Percentiles rank a stretch among this genome's conserved stretches.
Evolutionary conservation across 495 filamentous ascomycete species (phyloP).

Genomic region (Daldinia concentrica): DNA sequence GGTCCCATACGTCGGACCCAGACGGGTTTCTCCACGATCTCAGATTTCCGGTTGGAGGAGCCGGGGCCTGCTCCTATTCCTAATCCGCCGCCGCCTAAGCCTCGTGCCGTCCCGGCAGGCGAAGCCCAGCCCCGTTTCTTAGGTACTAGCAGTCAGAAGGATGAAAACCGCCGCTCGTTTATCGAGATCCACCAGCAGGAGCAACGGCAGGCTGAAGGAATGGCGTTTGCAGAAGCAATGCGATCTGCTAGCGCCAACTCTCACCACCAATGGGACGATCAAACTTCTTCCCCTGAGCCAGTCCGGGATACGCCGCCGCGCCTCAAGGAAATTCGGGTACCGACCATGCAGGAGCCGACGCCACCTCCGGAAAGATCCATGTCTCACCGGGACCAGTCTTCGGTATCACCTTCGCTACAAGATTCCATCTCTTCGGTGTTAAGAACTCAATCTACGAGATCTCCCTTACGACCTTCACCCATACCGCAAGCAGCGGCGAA

Average conservation of each 20-base stretch:
- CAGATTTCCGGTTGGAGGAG: constrained; percentile 33
- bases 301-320: constrained; percentile 21
- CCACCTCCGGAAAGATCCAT: constrained; percentile 40
- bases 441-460: constrained; percentile 44
- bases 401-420: constrained; percentile 32
- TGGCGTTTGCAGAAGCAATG: constrained; percentile 67
- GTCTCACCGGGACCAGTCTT: constrained; percentile 29
- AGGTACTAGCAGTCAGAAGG: constrained; percentile 43
- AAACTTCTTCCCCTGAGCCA: constrained; percentile 44
- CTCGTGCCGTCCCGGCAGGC: constrained; percentile 42
- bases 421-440: constrained; percentile 45
- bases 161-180: constrained; percentile 59
- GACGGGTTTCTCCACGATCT: constrained; percentile 55
- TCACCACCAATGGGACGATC: constrained; percentile 41
- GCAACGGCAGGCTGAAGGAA: constrained; percentile 77
- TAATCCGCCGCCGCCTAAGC: constrained; percentile 34
- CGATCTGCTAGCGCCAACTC: constrained; percentile 47
- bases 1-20: constrained; percentile 57
- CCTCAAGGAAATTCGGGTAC: constrained; percentile 25
- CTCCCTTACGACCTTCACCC: constrained; percentile 38
- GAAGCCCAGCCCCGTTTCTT: constrained; percentile 46
- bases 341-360: constrained; percentile 36
- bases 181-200: constrained; percentile 70
- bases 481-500: constrained; percentile 30
- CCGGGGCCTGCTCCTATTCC: constrained; percentile 38